Evolutionary conservation across 2,329 filamentous ascomycete genomes (phyloP).

Genomic region (Hypoxylon sp.): DNA sequence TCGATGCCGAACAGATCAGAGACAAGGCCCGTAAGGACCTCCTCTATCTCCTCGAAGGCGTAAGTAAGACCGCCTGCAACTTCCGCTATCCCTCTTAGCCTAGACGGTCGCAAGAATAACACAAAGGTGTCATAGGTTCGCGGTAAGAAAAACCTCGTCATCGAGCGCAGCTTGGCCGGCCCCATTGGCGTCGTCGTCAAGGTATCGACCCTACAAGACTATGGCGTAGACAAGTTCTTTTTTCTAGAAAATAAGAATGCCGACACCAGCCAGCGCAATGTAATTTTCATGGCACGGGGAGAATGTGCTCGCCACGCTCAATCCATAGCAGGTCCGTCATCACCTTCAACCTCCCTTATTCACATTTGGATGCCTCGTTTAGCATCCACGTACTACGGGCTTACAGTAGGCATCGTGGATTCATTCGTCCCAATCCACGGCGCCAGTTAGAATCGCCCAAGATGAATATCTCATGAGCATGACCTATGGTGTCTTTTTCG

Average conservation of each 20-base stretch:
- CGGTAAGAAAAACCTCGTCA: slow-evolving; percentile 97
- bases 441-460: slow-evolving; percentile 67
- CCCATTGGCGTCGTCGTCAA: slow-evolving; percentile 93
- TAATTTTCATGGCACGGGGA: slow-evolving; percentile 91
- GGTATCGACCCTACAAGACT: slow-evolving; percentile 94
- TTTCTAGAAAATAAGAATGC: slow-evolving; percentile 95
- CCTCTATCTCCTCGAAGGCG: slow-evolving; percentile 90
- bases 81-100: slow-evolving; percentile 24
- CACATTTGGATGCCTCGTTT: slow-evolving; percentile 1
- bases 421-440: slow-evolving; percentile 58
- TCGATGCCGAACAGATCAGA: slow-evolving; percentile 80
- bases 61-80: slow-evolving; percentile 68
- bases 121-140: slow-evolving; percentile 76
- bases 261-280: slow-evolving; percentile 93
- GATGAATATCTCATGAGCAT: slow-evolving; percentile 55
- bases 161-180: slow-evolving; percentile 90
- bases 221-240: slow-evolving; percentile 98
- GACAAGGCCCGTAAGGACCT: slow-evolving; percentile 89
- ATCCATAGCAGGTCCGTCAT: slow-evolving; percentile 83
- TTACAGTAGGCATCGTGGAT: slow-evolving; percentile 37
- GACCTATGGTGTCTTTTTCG: slow-evolving; percentile 57
- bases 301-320: slow-evolving; percentile 88
- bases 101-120: slow-evolving; percentile 36
- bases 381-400: slow-evolving; percentile 9
- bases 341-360: slow-evolving; percentile 14